Evolutionary conservation across 2,329 filamentous ascomycete species (phyloP), one percentile per base, ranked within the genome.

Genomic region (Lithohypha guttulata): DNA sequence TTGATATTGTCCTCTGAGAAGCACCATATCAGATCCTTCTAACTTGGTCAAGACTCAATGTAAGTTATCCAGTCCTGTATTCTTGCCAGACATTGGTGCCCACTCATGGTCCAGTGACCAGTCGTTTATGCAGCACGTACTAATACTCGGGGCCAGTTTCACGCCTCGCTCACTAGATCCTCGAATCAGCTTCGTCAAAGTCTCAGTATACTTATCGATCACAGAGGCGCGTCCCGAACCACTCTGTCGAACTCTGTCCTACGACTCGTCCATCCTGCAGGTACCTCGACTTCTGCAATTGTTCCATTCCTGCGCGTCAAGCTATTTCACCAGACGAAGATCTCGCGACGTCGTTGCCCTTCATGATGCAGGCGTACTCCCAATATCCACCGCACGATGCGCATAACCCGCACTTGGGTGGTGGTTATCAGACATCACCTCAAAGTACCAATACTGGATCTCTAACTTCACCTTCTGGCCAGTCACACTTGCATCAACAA

Each of bases 321-420:
- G n/a, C n/a, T n/a, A n/a, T n/a, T n/a, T n/a, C n/a, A n/a, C n/a
- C n/a, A n/a, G n/a, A n/a, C n/a, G n/a, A 26, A 45, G 39, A 49
- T 42, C 36, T 13, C 15, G 19, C 32, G 41, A 50, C 50, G 46
- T 53, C 52, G 38, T 20, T 36, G 44, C 37, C 44, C 41, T 47
- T 44, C 50, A 80, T 72, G 65, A 83, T 84, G 79, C 79, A 83
- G 64, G 83, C 82, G 68, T 73, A 76, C 60, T 75, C 79, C 64
- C 81, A 83, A 58, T 75, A 79, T 56, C 77, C 75, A 62, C 62
- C 58, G 59, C 78, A 80, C 61, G 75, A 75, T 58, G 67, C 74
- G 44, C 77, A 80, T 59, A 67, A 66, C 35, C 64, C 69, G 43
- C 72, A 75, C 53, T 68, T 75, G 51, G 62, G 71, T 45, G 65